These are phyloP conservation scores for Elasticomyces elasticus DNA, from an alignment of 495 filamentous ascomycete genomes.

Conservation along the genomic window DNA sequence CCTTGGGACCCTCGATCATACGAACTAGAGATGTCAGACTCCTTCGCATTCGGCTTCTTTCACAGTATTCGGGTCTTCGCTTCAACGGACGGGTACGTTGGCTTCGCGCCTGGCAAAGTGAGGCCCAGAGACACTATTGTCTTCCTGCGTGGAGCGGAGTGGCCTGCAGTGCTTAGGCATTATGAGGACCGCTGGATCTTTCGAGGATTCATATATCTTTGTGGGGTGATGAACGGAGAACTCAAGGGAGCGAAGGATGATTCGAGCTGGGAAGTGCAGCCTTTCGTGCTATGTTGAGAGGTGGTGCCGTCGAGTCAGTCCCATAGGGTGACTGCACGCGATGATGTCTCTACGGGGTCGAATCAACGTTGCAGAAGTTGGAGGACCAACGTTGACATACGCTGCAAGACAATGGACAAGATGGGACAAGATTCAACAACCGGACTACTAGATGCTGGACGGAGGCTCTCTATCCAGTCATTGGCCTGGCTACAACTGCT, in stretches of 20 bases:
- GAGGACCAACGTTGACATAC: no score
- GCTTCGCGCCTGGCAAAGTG: neutral
- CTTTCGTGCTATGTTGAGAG: neutral
- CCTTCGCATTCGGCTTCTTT: neutral
- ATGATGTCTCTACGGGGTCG: no score
- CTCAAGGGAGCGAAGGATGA: neutral
- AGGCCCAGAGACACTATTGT: neutral
- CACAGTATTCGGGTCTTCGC: neutral
- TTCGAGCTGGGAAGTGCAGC: neutral
- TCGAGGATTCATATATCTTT: neutral
- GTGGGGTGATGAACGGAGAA: neutral
- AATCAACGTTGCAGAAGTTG: no score
- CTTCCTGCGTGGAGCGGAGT: neutral
- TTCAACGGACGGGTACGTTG: neutral
- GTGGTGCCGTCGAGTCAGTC: neutral
- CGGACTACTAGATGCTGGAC: no score
- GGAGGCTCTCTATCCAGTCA: no score
- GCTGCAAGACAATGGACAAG: no score
- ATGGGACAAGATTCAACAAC: no score
- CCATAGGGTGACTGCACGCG: no score
- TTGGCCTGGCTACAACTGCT: neutral
- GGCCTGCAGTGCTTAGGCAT: neutral
- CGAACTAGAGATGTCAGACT: no score
- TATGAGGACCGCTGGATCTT: neutral
- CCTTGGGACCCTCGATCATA: no score